Conservation (phyloP, 129 eudicot genomes). For the Arctium lappa region DNA sequence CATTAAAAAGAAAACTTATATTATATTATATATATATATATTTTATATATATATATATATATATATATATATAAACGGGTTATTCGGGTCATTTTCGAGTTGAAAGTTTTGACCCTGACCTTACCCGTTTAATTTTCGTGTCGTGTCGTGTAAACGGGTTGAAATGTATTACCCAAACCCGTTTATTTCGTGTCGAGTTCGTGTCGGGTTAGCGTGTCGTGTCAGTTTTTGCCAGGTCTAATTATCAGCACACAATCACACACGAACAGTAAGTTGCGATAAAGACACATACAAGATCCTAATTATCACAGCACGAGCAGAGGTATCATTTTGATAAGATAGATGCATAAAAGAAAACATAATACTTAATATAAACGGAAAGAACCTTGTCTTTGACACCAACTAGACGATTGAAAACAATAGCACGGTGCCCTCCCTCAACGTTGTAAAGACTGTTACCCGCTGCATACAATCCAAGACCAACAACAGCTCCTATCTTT, state of each 20-base stretch:
- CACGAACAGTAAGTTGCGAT: background rate
- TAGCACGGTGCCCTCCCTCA: constrained; percentile 76
- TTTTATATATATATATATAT: no score
- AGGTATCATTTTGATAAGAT: background rate
- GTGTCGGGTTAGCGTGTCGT: no score
- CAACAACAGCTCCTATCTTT: constrained; percentile 52
- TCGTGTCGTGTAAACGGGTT: no score
- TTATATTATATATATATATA: no score
- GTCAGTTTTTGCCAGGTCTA: no score
- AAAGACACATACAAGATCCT: background rate
- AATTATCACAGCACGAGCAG: background rate
- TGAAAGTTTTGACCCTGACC: no score
- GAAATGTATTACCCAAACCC: no score
- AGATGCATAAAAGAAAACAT: background rate
- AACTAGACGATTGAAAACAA: constrained; percentile 62
- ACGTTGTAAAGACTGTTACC: constrained; percentile 62
- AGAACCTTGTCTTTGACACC: constrained; percentile 76
- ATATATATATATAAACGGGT: no score
- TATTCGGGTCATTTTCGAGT: no score
- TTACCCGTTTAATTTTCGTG: no score
- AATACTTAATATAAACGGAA: background rate
- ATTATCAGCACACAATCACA: background rate
- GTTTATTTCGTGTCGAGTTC: no score
- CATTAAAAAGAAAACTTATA: no score
- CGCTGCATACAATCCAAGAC: constrained; percentile 55